Evolutionary conservation across 2,329 filamentous ascomycete species (phyloP).

Genomic region (Verticillium alfalfae): DNA sequence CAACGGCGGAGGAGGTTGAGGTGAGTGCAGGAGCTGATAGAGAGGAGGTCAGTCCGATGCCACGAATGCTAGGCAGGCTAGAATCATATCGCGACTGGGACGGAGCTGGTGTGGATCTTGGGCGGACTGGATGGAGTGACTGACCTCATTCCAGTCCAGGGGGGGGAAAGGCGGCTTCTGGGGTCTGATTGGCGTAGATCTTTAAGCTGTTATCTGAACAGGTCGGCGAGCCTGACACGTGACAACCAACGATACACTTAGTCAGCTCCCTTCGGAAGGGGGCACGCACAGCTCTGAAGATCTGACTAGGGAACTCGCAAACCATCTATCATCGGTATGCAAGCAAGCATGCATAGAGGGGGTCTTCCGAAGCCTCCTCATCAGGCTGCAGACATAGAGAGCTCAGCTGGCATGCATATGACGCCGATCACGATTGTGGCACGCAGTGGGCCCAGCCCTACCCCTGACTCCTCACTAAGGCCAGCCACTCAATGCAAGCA

Average conservation of each 20-base stretch:
- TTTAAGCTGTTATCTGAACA: neutral
- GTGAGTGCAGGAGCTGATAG: neutral
- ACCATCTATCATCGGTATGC: neutral
- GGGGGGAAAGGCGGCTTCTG: neutral
- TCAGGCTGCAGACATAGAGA: neutral
- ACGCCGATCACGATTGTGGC: neutral
- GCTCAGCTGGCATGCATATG: neutral
- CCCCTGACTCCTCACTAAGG: neutral
- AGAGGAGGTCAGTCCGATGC: neutral
- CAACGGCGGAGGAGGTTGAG: neutral
- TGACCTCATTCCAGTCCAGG: neutral
- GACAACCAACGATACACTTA: neutral
- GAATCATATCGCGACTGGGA: neutral
- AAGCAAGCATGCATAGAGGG: too few species aligned
- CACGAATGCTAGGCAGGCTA: neutral
- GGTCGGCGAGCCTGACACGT: neutral
- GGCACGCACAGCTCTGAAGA: neutral
- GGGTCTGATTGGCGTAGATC: neutral
- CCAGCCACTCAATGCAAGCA: neutral
- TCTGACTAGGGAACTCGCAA: neutral
- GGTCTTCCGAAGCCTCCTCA: neutral
- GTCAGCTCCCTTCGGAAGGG: neutral
- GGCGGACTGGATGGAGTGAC: neutral
- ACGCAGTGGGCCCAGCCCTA: neutral
- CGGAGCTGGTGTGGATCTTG: neutral